Evolutionary conservation across 495 filamentous ascomycete genomes (phyloP).

Genomic region (Aspergillus leporis): DNA sequence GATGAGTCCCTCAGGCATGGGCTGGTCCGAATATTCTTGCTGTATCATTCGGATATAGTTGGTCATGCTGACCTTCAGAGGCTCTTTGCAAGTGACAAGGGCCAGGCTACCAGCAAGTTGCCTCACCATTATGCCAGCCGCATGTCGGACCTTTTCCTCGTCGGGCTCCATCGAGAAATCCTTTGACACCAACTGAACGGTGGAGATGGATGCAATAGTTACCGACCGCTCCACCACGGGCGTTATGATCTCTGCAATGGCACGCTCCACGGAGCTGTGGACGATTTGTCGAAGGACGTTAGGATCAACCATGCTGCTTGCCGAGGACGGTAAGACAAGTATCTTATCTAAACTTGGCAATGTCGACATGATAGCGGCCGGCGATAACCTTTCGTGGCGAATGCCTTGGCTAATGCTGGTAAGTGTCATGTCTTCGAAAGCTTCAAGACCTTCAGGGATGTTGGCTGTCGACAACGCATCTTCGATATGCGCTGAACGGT

Average conservation of each 20-base stretch:
- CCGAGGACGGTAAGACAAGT: constrained; percentile 72
- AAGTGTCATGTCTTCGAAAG: constrained; percentile 76
- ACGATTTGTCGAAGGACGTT: constrained; percentile 78
- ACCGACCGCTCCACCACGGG: constrained; percentile 97
- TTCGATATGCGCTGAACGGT: constrained; percentile 60
- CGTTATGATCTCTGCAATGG: constrained; percentile 91
- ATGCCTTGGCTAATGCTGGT: constrained; percentile 69
- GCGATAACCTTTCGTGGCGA: constrained; percentile 68
- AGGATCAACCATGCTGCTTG: constrained; percentile 69
- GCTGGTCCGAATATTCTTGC: constrained; percentile 65
- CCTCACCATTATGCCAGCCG: constrained; percentile 89
- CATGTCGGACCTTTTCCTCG: constrained; percentile 77
- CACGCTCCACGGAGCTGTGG: constrained; percentile 76
- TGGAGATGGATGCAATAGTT: constrained; percentile 95
- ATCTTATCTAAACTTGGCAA: constrained; percentile 77
- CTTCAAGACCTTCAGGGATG: constrained; percentile 68
- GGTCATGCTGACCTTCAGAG: constrained; percentile 88
- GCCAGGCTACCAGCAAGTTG: constrained; percentile 90
- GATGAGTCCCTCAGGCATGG: constrained; percentile 82
- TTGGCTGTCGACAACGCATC: constrained; percentile 55
- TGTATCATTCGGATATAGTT: constrained; percentile 90
- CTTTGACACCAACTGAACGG: constrained; percentile 88
- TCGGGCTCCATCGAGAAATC: constrained; percentile 94
- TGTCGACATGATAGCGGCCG: constrained; percentile 67
- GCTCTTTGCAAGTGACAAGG: constrained; percentile 97